Base-by-base conservation (phyloP, 345 rosid species). In the Eucalyptus tenuipes region DNA sequence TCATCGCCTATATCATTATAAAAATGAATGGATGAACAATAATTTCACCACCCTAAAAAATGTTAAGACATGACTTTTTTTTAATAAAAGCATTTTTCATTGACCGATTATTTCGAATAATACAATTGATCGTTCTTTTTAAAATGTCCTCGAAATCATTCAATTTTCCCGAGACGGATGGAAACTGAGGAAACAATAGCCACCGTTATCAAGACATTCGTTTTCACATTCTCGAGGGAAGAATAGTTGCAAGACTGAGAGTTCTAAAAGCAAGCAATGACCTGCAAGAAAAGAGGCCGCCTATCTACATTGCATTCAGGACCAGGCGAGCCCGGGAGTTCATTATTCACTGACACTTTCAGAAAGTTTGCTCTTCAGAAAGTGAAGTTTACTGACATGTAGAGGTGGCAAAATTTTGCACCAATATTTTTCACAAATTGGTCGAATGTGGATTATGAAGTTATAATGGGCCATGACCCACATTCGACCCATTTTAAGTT, bases 81-180 rank as follows among this genome's bases (percentile, higher is more conserved):
- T 10, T 1, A 8, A 10, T 55, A 4, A 22, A 24, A 55, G 13
- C 25, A 59, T 5, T 25, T 25, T 3, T 59, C 7, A 27, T 25
- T 59, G 7, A 6, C 8, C 16, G 0, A n/a, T 64, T 2, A 12
- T n/a, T 64, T 64, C 2, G 3, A 64, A 27, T 4, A 14, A 68
- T 66, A 66, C 79, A 8, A 7, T 4, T 4, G 11, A 66, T 66
- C 0, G 0, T 4, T 68, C 0, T 52, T 71, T 33, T 33, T 2
- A 5, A 31, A 71, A 71, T 33, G 1, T 68, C 17, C 2, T 71
- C 44, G 5, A 71, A 68, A 33, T 33, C 7, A 17, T 68, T 68
- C 24, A 33, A 8, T 68, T 68, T 17, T 1, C 1, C 2, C 20
- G 0, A 14, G 40, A 64, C 10, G 4, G 14, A n/a, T 0, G 0